Conservation (phyloP, 2,329 filamentous ascomycete genomes). For the Diaporthe ilicicola region DNA sequence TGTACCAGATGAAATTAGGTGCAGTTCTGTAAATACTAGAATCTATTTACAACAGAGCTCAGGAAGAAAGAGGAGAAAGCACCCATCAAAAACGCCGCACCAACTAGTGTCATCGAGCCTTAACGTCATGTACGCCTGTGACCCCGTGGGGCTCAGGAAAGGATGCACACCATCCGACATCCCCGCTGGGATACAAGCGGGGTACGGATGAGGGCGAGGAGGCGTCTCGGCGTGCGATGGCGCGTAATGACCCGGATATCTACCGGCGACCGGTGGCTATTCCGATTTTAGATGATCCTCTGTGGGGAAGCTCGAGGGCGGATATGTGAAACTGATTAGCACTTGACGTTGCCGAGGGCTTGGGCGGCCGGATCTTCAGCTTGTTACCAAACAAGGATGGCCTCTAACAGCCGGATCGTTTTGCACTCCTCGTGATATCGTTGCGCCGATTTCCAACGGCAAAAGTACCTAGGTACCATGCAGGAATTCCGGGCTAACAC, state of each 20-base stretch:
- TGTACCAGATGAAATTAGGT: too few species aligned
- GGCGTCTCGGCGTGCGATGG: background rate
- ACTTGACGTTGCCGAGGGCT: too few species aligned
- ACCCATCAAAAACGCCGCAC: background rate
- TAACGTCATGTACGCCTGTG: background rate
- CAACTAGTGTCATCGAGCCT: background rate
- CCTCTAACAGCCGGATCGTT: background rate
- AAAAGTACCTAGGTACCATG: too few species aligned
- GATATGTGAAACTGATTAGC: background rate
- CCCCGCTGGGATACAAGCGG: constrained; percentile 12
- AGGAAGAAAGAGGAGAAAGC: constrained; percentile 6
- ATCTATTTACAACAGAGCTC: too few species aligned
- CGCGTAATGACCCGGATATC: background rate
- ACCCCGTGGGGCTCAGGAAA: background rate
- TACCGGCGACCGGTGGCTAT: background rate
- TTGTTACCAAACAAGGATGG: background rate
- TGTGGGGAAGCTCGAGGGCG: background rate
- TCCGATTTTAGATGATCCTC: background rate
- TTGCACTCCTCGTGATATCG: background rate
- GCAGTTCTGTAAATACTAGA: background rate
- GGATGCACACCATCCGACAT: background rate
- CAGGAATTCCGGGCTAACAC: too few species aligned
- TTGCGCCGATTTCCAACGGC: too few species aligned
- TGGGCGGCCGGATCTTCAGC: background rate
- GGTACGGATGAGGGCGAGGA: constrained; percentile 12